Base-by-base conservation (phyloP, 306 rosid genomes). In the Cercis canadensis region DNA sequence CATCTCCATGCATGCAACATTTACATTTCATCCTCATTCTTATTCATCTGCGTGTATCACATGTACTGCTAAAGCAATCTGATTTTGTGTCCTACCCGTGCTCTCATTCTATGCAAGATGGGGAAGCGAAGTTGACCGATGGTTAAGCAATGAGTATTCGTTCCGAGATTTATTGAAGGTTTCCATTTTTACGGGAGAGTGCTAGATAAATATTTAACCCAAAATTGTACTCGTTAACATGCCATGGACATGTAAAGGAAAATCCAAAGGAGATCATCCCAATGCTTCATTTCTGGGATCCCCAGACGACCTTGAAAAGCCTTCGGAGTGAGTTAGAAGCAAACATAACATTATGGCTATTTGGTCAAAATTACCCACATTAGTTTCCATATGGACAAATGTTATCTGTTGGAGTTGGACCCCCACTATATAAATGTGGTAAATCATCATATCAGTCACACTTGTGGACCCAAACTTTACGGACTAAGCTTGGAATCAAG, bases 381-480 rank as follows among this genome's bases (percentile, higher is more conserved):
- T 68, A 41, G 47, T 64, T 71, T 61, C 58, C 65, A 34, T 65
- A 37, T 50, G 55, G 63, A 65, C 75, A 69, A 45, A 71, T 50
- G 51, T 51, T 7, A 44, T 47, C 59, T 21, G 63, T 9, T 70
- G 84, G 67, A 56, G 80, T 74, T 37, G 43, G 43, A 37, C 17
- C 49, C 7, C n/a, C 71, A 37, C 58, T 37, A 24, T 36, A 44
- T 17, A 32, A 47, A 65, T 65, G 55, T 57, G 64, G 72, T 33
- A 16, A 46, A 51, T 29, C 52, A 64, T 65, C 55, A 69, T 68
- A 53, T 57, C 67, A 39, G 72, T 72, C 83, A 74, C 76, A 73
- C 55, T 55, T 57, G 75, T 56, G 77, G 87, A 79, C 87, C 84
- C 84, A 33, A 61, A 40, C 44, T 71, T 75, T 19, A 51, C 52